Evolutionary conservation across 768 basidiomycete species (phyloP), one percentile per base, ranked within the genome.

Genomic region (Tubosaeta brunneosetosa): DNA sequence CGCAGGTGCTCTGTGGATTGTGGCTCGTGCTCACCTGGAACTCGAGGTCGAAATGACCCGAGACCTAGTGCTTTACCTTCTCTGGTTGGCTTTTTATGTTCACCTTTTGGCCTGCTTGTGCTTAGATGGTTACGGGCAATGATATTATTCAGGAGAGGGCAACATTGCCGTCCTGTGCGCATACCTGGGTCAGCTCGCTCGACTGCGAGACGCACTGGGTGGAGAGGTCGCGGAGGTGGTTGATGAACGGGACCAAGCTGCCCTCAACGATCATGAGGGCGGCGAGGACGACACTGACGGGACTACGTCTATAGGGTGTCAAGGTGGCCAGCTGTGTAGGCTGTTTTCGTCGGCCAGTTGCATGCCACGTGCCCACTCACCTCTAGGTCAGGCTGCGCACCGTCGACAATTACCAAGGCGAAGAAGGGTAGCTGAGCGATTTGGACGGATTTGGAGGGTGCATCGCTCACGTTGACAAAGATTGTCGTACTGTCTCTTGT

Each of bases 321-420:
- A 66, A 75, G 44, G 78, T 86, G 1, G 68, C 80, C 1, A 76
- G 70, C 58, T 71, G 77, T 38, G 86, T 86, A 59, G 25, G 76
- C 64, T 10, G n/a, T 42, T 41, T 10, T 19, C 4, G 10, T 40
- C 12, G 16, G 34, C 14, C 34, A 7, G 16, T 8, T 8, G n/a
- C 38, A 17, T 7, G 8, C 3, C 5, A 14, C 13, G 13, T n/a
- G 29, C 31, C 40, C 49, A n/a, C 51, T 22, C 10, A 6, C 17
- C 44, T 48, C 5, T 44, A 88, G 86, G 79, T 88, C 38, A 76
- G 79, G 8, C 71, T 91, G 6, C 78, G 88, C 6, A 90, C 88
- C 0, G 79, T 90, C 2, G 88, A 91, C 55, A 88, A 84, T 46
- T 91, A 81, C 62, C 89, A 91, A 66, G 88, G 87, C 3, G 81